Percentiles rank a stretch among this genome's conserved stretches.
Evolutionary conservation across 2,329 filamentous ascomycete species (phyloP).

Genomic region (Aspergillus caelatus): DNA sequence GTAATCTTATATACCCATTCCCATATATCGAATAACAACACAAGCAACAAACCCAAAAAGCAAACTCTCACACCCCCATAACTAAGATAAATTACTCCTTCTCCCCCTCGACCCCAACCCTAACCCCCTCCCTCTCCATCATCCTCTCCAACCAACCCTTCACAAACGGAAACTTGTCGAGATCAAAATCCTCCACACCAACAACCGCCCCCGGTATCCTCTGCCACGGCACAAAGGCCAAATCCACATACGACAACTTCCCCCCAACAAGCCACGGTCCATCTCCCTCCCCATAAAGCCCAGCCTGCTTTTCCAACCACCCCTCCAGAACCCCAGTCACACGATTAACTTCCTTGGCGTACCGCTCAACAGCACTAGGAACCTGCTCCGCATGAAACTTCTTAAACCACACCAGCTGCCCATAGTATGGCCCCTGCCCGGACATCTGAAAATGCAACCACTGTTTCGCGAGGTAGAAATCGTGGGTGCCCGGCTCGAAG

Average conservation of each 20-base stretch:
- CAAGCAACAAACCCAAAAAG: background rate
- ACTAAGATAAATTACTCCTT: background rate
- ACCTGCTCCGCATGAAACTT: slow-evolving; percentile 47
- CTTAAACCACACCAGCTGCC: slow-evolving; percentile 45
- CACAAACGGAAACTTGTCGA: slow-evolving; percentile 1
- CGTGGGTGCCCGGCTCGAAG: slow-evolving; percentile 37
- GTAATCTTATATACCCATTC: too few species aligned
- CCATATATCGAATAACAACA: too few species aligned
- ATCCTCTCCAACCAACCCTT: slow-evolving; percentile 1
- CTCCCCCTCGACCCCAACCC: background rate
- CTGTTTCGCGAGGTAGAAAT: slow-evolving; percentile 43
- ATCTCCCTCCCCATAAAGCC: slow-evolving; percentile 30
- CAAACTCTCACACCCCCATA: background rate
- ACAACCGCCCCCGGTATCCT: background rate
- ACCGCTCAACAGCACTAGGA: slow-evolving; percentile 50
- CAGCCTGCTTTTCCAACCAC: background rate
- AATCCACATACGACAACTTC: slow-evolving; percentile 46
- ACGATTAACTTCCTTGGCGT: slow-evolving; percentile 51
- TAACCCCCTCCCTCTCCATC: background rate
- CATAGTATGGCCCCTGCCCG: slow-evolving; percentile 43
- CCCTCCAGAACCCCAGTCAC: slow-evolving; percentile 51
- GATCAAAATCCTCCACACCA: background rate
- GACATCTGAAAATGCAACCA: slow-evolving; percentile 49
- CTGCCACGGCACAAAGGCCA: slow-evolving; percentile 35
- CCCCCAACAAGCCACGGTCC: slow-evolving; percentile 44